A percentile compares a stretch with the other conserved stretches of the same genome.
phyloP scores from a whole-genome alignment of 164 flowering plant genomes.

The Platanus orientalis region DNA sequence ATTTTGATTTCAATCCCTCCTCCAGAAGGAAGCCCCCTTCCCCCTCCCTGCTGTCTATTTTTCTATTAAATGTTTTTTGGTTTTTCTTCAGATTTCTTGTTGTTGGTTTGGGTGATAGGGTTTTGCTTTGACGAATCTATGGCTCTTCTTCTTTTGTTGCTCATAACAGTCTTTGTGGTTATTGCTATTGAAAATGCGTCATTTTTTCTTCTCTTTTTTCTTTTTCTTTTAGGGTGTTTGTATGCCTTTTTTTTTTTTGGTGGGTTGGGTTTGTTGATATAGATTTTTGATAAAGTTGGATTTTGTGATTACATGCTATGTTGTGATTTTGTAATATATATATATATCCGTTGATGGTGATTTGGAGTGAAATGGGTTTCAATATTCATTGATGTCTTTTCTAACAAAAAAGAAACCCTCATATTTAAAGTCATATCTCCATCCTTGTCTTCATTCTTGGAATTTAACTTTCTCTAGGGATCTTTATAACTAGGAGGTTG shows the following conservation, averaged over 20 bases:
- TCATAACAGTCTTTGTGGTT: constrained; percentile 32
- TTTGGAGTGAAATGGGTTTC: constrained; percentile 2
- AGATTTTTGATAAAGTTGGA: neutral
- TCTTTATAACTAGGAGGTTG: too few species aligned
- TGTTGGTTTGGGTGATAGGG: constrained; percentile 1
- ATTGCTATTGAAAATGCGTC: constrained; percentile 49
- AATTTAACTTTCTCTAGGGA: too few species aligned
- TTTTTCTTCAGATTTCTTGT: neutral
- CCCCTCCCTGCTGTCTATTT: neutral
- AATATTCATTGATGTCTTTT: too few species aligned
- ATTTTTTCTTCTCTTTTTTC: neutral
- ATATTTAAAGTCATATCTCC: too few species aligned
- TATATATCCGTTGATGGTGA: constrained; percentile 7
- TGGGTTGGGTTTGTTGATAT: neutral
- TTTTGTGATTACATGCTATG: neutral
- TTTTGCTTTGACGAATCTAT: constrained; percentile 15
- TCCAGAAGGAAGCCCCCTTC: neutral
- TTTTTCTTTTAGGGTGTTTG: neutral
- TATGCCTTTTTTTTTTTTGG: neutral
- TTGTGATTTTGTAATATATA: neutral
- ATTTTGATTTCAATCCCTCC: neutral
- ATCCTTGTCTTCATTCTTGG: too few species aligned
- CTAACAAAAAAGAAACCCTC: too few species aligned
- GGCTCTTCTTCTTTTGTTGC: constrained; percentile 36
- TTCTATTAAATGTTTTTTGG: constrained; percentile 13